Evolutionary conservation across 1,284 basidiomycete genomes (phyloP), one percentile per base, ranked within the genome.

Genomic region (Irpex rosettiformis): DNA sequence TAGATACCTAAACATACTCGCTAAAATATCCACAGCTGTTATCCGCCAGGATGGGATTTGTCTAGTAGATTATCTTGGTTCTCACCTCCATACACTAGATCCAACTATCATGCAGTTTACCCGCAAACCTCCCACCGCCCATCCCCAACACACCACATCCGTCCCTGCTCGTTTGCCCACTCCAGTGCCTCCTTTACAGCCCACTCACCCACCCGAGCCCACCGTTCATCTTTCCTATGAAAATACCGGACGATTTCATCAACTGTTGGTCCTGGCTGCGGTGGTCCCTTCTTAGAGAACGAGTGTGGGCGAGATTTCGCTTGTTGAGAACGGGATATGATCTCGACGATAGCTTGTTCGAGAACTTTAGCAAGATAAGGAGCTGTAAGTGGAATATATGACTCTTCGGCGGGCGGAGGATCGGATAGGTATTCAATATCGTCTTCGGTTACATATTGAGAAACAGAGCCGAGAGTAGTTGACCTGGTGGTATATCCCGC

Each of bases 191-290:
- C 86, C 59, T 81, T 75, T 0, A 91, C 76, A 53, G 76, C 75
- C 82, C 85, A 89, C 52, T 78, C 75, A 0, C 85, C 83, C 6
- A 91, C 70, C 61, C 76, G 75, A 58, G 74, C 76, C 89, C 88
- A 91, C 54, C 80, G 75, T 60, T 80, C 84, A 64, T 91, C 87
- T 47, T 68, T 73, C 43, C 70, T 68, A 61, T 71, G 73, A 62
- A 88, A 65, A 64, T 75, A 75, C 3, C 63, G 60, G 24, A 81
- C 65, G 18, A 91, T 75, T 7, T 80, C 80, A 24, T 76, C 76
- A 53, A 77, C 76, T 11, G 81, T 83, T 5, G 78, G 80, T 4
- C 81, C 80, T 56, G 25, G 33, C 22, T 52, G 28, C 47, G 57
- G 56, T 18, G 51, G 54, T 6, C 37, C 42, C 29, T 55, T 55